Evolutionary conservation across 345 rosid species (phyloP).

Genomic region (Aquilaria malaccensis): DNA sequence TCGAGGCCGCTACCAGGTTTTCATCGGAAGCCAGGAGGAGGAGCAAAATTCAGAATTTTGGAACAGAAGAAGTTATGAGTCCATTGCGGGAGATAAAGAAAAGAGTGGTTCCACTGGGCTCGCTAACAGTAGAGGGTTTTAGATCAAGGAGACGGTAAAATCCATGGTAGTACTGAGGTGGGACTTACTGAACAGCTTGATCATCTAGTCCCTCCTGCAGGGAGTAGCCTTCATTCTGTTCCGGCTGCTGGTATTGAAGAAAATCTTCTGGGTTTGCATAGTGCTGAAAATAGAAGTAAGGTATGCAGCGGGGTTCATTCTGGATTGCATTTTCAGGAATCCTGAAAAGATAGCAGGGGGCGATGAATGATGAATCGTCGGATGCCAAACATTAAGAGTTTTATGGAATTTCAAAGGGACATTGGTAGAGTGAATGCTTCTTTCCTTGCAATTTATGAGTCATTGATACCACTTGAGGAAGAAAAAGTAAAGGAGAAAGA

Average conservation of each 20-base stretch:
- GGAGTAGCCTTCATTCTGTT: constrained; percentile 47
- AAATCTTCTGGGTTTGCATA: constrained; percentile 28
- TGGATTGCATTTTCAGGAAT: constrained; percentile 48
- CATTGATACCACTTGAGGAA: constrained; percentile 72
- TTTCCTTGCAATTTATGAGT: constrained; percentile 60
- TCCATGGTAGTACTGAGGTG: constrained; percentile 21
- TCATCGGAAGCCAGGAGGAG: constrained; percentile 24
- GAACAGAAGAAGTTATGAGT: constrained; percentile 25
- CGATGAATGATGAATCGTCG: constrained; percentile 54
- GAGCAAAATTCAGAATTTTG: constrained; percentile 25
- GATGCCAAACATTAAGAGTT: constrained; percentile 48
- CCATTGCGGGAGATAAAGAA: constrained; percentile 19
- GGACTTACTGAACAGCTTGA: constrained; percentile 51
- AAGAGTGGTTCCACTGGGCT: constrained; percentile 23
- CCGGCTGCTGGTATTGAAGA: constrained; percentile 41
- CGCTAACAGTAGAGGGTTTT: constrained; percentile 14
- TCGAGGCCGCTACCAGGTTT: constrained; percentile 39
- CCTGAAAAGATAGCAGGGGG: constrained; percentile 77
- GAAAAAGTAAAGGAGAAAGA: constrained; percentile 83
- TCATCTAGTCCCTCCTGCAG: constrained; percentile 51
- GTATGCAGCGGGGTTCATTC: constrained; percentile 8
- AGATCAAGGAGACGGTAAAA: constrained; percentile 27
- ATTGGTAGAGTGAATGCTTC: constrained; percentile 46
- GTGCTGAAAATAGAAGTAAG: constrained; percentile 24
- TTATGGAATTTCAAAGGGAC: constrained; percentile 52